Evolutionary conservation across 306 rosid genomes (phyloP), one percentile per base, ranked within the genome.

Genomic region (Morella rubra): DNA sequence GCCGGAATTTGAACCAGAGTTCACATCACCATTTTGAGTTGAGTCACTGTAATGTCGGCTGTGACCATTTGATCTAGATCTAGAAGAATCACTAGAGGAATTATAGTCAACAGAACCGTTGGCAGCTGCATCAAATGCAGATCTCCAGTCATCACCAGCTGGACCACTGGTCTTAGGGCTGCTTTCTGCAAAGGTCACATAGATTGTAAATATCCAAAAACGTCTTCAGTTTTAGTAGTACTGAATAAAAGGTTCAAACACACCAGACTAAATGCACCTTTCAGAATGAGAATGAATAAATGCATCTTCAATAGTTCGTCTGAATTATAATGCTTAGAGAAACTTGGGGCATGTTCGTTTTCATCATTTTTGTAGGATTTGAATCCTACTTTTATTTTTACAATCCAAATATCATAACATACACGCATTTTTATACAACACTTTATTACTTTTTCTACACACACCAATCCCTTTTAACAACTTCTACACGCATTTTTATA

Each of bases 91-190:
- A 44, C 83, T 76, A 20, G 72, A 32, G 27, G 78, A 75, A 70
- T 68, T 74, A 66, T 41, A 84, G 76, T 91, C 84, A 71, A 65
- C 80, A 13, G 95, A 77, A 60, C 93, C 93, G 73, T 87, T 90
- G 55, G 93, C 88, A 16, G 97, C 97, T n/a, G 96, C 94, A 81
- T 94, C 97, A 76, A 94, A 94, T 72, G 98, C 98, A 66, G 90
- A 84, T 81, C 90, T 85, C 98, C 98, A 94, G 80, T 94, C 98
- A 79, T 92, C 98, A 81, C 97, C 90, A 54, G 86, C 12, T 41
- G 87, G 73, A 82, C 86, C 88, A 12, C 83, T 74, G 81, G 90
- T 90, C 85, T 84, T 90, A 69, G 98, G 96, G 79, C 95, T 94
- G 73, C 92, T 86, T 84, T 92, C 96, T 94, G 95, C 85, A 71